Evolutionary conservation across 2,329 filamentous ascomycete genomes (phyloP).

Genomic region (Aspergillus pseudoglaucus): DNA sequence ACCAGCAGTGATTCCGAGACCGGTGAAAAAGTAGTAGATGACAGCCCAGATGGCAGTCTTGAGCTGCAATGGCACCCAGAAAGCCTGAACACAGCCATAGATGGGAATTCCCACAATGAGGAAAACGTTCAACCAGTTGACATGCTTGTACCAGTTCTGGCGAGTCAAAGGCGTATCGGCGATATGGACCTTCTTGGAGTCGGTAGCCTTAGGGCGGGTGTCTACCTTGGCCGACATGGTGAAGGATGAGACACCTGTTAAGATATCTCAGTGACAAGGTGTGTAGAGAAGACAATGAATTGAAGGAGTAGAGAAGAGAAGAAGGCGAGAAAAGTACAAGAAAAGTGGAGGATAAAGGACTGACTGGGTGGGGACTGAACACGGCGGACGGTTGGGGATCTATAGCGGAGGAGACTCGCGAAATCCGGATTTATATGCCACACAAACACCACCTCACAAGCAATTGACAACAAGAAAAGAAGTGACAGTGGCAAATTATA

Average conservation of each 20-base stretch:
- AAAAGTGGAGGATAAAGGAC: conserved; percentile 7
- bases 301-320: conserved; percentile 1
- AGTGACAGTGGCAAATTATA: no score
- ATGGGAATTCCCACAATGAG: conserved; percentile 75
- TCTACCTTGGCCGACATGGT: conserved; percentile 34
- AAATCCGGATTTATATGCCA: neutral
- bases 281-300: neutral
- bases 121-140: conserved; percentile 86
- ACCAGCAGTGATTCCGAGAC: conserved; percentile 74
- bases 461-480: no score
- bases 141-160: conserved; percentile 82
- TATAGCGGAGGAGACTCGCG: neutral
- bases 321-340: conserved; percentile 2
- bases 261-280: neutral
- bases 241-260: neutral
- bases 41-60: conserved; percentile 70
- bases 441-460: neutral
- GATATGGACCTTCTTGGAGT: conserved; percentile 72
- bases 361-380: neutral
- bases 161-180: conserved; percentile 73
- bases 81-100: conserved; percentile 63
- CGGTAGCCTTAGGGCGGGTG: conserved; percentile 26
- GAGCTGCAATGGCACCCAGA: conserved; percentile 68
- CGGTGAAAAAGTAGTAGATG: conserved; percentile 75
- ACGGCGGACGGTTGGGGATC: conserved; percentile 1